Conservation (phyloP, 129 eudicot species). For the Logfia minima region DNA sequence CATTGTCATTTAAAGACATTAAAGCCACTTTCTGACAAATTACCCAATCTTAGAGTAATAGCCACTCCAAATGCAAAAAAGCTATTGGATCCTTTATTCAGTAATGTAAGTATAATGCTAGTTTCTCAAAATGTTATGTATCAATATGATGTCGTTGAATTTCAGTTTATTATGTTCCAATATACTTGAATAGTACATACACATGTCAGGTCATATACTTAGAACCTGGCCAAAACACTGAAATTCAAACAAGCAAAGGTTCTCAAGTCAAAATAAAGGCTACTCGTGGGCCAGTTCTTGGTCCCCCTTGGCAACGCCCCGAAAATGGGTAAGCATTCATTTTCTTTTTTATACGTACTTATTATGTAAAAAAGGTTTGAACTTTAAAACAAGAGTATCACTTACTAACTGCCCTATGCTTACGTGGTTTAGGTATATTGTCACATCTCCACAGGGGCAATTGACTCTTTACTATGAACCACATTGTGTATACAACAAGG, state of each 20-base stretch:
- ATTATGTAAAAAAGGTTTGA: background rate
- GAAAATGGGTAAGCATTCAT: conserved; percentile 69
- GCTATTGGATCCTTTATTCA: conserved; percentile 85
- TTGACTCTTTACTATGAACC: conserved; percentile 84
- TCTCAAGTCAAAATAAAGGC: conserved; percentile 62
- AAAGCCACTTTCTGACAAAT: conserved; percentile 67
- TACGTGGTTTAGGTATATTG: conserved; percentile 58
- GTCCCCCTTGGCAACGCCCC: conserved; percentile 99
- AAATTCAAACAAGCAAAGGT: conserved; percentile 58
- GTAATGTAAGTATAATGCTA: conserved; percentile 53
- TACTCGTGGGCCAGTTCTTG: conserved; percentile 87
- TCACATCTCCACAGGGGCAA: conserved; percentile 63
- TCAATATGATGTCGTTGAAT: background rate
- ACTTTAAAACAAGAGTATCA: background rate
- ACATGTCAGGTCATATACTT: conserved; percentile 60
- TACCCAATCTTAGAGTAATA: conserved; percentile 71
- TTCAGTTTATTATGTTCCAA: conserved; percentile 3
- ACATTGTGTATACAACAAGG: conserved; percentile 76
- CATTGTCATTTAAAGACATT: conserved; percentile 91
- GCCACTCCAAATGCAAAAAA: conserved; percentile 84
- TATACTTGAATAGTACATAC: background rate
- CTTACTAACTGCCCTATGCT: background rate
- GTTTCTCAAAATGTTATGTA: background rate
- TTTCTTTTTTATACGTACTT: background rate
- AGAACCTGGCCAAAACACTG: conserved; percentile 77